A percentile compares a stretch with the other conserved stretches of the same genome.
phyloP scores from a whole-genome alignment of 83 land plant genomes.

The Isoetes engelmannii region DNA sequence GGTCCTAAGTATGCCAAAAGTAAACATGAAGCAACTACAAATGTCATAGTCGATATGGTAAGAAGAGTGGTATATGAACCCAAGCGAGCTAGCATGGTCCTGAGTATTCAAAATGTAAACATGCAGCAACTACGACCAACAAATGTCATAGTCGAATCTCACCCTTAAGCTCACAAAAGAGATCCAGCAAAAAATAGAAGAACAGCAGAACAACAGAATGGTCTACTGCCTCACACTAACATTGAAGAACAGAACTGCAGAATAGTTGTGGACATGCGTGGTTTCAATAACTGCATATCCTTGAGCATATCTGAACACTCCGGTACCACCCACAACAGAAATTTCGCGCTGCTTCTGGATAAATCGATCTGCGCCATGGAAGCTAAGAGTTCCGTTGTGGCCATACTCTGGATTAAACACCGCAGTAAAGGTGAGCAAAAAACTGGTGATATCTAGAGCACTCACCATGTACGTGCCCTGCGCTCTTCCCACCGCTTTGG shows the following conservation, averaged over 20 bases:
- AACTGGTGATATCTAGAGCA: background rate
- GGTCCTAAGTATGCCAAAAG: no score
- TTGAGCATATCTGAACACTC: constrained; percentile 1
- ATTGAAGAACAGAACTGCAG: background rate
- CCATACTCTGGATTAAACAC: background rate
- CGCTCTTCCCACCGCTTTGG: constrained; percentile 11
- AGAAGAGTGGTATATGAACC: no score
- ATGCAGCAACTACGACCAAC: no score
- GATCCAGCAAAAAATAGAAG: no score
- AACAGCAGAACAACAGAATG: no score
- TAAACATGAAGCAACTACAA: no score
- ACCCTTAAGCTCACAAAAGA: no score
- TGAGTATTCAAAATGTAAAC: no score
- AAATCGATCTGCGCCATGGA: constrained; percentile 6
- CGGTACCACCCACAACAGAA: constrained; percentile 11
- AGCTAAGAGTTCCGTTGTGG: constrained; percentile 2
- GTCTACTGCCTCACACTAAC: background rate
- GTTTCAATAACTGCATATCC: constrained; percentile 12
- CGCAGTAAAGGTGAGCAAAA: constrained; percentile 6
- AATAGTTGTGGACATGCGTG: background rate
- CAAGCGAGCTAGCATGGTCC: no score
- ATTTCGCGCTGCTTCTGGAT: constrained; percentile 5
- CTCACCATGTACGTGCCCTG: constrained; percentile 10
- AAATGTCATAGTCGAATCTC: no score
- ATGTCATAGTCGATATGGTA: no score